Evolutionary conservation across 495 filamentous ascomycete genomes (phyloP).

Genomic region (Sabuloglossum arenarium): DNA sequence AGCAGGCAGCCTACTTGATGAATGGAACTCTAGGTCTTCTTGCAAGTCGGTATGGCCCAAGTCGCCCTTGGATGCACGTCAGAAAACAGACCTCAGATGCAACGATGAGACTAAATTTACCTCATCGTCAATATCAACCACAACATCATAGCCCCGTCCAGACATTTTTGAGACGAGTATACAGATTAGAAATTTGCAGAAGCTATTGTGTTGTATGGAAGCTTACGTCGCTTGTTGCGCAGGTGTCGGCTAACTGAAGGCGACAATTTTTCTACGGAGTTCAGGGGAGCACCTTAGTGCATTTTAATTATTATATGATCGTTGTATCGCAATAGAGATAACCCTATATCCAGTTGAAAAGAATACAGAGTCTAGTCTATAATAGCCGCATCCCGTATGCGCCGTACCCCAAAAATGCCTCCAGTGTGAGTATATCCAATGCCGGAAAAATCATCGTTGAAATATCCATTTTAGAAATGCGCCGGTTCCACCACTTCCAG

Average conservation of each 20-base stretch:
- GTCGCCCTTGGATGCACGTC: constrained; percentile 46
- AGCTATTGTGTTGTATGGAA: background rate
- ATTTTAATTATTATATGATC: background rate
- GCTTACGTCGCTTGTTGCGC: background rate
- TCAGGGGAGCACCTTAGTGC: background rate
- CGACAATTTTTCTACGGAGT: background rate
- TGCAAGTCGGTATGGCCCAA: constrained; percentile 94
- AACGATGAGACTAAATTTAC: constrained; percentile 19
- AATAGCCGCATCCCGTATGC: background rate
- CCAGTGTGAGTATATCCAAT: background rate
- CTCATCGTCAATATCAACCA: constrained; percentile 91
- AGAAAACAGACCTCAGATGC: background rate
- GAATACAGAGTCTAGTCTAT: background rate
- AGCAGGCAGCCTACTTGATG: constrained; percentile 38
- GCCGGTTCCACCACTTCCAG: background rate
- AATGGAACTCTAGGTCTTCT: constrained; percentile 97
- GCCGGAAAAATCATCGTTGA: background rate
- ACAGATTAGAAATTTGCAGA: background rate
- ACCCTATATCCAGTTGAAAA: background rate
- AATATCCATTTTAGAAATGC: background rate
- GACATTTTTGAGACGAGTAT: constrained; percentile 34
- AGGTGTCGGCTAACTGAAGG: background rate
- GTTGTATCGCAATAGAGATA: too few relatives aligned
- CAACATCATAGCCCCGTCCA: constrained; percentile 81
- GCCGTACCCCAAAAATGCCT: background rate